Evolutionary conservation across 75 land plant genomes (phyloP), one percentile per base, ranked within the genome.

Genomic region (Pinus albicaulis): DNA sequence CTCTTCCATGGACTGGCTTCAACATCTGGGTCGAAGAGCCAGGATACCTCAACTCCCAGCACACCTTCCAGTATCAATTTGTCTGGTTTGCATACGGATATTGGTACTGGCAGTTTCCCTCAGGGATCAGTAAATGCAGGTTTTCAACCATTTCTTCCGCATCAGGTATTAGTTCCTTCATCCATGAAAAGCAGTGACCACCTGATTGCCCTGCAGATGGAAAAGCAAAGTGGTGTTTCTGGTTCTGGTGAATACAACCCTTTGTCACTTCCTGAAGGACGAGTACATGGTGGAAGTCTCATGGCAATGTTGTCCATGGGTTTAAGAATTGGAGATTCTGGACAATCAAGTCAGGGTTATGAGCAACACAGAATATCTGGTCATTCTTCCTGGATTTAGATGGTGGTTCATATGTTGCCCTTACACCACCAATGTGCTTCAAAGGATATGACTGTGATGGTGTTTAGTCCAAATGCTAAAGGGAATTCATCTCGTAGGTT

Each of bases 251-350:
- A 72, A 5, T 25, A 16, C 36, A 57, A 75, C 24, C 6, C 72
- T 22, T 34, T 69, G 13, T 63, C 70, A 3, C 65, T 80, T 64
- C 87, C 93, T 2, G 95, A 93, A 74, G 93, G 93, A 24, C 72
- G 95, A 75, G 95, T 91, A 59, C 95, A 88, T 79, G 93, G 93
- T 34, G 93, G 93, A 57, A 77, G 82, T 55, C 53, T 91, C 41
- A 82, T 89, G 90, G 82, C 92, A 26, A 76, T 89, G 75, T 82
- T 93, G 16, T 71, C 80, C 26, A 79, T 68, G 55, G 55, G 79
- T 61, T 62, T 86, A 7, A 77, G 52, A 28, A 26, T 78, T 53
- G 57, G 19, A 23, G 57, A 72, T 72, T 5, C 26, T 23, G 57
- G 57, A 26, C 57, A 23, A 24, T 55, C 74, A 72, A 55, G 34